A percentile compares a stretch with the other conserved stretches of the same genome.
phyloP scores from a whole-genome alignment of 2,329 filamentous ascomycete species.

The Trichoderma brevicompactum region DNA sequence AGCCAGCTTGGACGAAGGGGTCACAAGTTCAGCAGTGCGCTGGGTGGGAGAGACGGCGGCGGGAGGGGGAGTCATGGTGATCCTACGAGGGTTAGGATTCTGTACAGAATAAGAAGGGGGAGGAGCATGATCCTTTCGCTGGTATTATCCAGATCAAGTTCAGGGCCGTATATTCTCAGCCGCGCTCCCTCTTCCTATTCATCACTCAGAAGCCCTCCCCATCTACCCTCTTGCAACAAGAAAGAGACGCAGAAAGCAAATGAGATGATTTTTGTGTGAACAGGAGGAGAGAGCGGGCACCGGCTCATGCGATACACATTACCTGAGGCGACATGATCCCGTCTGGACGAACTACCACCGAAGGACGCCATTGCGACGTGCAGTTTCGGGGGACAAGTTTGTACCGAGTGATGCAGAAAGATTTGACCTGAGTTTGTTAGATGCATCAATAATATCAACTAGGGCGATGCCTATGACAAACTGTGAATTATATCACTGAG shows the following conservation, averaged over 20 bases:
- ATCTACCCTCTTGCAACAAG: neutral
- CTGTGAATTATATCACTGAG: conserved; percentile 25
- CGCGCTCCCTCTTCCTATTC: conserved; percentile 35
- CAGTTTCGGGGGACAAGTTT: conserved; percentile 31
- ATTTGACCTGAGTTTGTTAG: conserved; percentile 27
- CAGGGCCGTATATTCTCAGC: conserved; percentile 87
- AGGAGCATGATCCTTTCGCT: conserved; percentile 98
- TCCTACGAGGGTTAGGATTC: conserved; percentile 40
- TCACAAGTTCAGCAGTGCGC: conserved; percentile 53
- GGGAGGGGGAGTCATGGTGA: conserved; percentile 79
- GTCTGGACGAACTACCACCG: conserved; percentile 43
- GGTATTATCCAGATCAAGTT: conserved; percentile 99
- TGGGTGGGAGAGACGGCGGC: conserved; percentile 66
- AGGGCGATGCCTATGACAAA: conserved; percentile 11
- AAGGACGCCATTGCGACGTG: conserved; percentile 42
- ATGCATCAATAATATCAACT: neutral
- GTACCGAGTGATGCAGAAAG: conserved; percentile 36
- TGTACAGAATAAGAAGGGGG: conserved; percentile 41
- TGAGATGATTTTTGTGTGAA: neutral
- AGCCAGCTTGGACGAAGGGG: conserved; percentile 50
- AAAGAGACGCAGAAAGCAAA: neutral
- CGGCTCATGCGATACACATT: conserved; percentile 65
- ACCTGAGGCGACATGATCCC: conserved; percentile 47
- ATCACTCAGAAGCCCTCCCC: neutral
- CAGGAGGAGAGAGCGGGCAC: conserved; percentile 49